Percentiles rank a stretch among this genome's conserved stretches.
phyloP scores from a whole-genome alignment of 331 rosid genomes.

The Telfairia occidentalis region DNA sequence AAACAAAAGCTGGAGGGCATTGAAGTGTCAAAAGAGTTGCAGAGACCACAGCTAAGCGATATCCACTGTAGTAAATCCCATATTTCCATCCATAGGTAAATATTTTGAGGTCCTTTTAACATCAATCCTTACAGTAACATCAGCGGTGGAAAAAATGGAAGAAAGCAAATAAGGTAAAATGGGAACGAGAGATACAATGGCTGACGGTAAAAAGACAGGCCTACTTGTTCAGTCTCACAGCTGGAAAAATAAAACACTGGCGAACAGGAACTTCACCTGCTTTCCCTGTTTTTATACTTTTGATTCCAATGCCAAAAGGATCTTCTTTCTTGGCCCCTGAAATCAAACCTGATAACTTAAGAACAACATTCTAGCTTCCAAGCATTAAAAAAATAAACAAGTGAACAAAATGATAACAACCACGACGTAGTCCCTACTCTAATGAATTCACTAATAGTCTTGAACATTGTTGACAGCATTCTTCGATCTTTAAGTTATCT shows the following conservation, averaged over 20 bases:
- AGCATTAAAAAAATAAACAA: not conserved
- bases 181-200: not conserved
- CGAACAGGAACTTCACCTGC: not conserved
- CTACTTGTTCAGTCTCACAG: not conserved
- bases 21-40: not conserved
- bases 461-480: not conserved
- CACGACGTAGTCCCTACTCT: not conserved
- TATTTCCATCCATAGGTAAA: not conserved
- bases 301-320: conserved; percentile 76
- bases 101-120: conserved; percentile 7
- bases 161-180: not conserved
- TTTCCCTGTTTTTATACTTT: conserved; percentile 35
- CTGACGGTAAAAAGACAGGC: not conserved
- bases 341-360: conserved; percentile 9
- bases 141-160: not conserved
- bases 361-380: not conserved
- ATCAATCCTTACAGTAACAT: not conserved
- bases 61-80: not conserved
- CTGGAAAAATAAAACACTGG: not conserved
- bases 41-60: not conserved
- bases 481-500: not conserved
- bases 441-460: not conserved
- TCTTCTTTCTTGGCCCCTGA: conserved; percentile 99
- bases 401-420: not conserved
- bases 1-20: not conserved